Evolutionary conservation across 208 protist genomes (phyloP).

Genomic region (Crithidia acanthocephali): DNA sequence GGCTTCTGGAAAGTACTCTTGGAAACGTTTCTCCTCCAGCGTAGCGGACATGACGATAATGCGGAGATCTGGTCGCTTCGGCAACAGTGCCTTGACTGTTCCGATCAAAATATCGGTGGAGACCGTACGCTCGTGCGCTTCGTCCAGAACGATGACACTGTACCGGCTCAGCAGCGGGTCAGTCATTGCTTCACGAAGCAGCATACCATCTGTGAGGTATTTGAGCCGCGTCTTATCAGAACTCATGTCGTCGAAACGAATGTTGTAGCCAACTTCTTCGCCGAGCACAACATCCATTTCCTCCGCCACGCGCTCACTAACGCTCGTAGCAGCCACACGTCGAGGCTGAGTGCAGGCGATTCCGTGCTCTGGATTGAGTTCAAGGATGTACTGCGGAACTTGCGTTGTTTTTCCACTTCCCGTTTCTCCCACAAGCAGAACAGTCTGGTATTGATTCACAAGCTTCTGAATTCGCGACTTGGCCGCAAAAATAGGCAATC

Average conservation of each 20-base stretch:
- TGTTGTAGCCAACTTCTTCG: constrained; percentile 98
- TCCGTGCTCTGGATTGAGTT: constrained; percentile 74
- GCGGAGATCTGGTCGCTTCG: constrained; percentile 90
- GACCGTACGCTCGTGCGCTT: constrained; percentile 99
- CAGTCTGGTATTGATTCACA: constrained; percentile 85
- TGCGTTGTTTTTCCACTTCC: constrained; percentile 97
- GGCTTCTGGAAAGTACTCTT: constrained; percentile 97
- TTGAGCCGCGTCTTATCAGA: constrained; percentile 95
- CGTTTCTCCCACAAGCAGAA: constrained; percentile 94
- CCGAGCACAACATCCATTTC: constrained; percentile 97
- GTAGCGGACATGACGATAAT: constrained; percentile 98
- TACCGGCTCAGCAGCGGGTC: constrained; percentile 94
- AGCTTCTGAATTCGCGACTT: constrained; percentile 89
- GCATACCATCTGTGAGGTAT: constrained; percentile 99
- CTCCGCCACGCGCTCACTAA: constrained; percentile 98
- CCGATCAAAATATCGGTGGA: constrained; percentile 99
- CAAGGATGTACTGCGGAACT: constrained; percentile 95
- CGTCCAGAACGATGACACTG: constrained; percentile 98
- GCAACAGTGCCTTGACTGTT: constrained; percentile 94
- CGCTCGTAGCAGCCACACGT: constrained; percentile 97
- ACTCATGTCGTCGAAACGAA: constrained; percentile 99
- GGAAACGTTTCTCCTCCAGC: constrained; percentile 98
- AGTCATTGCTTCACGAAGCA: constrained; percentile 97
- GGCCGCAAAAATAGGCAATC: constrained; percentile 74
- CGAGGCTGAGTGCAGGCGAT: constrained; percentile 98